A percentile compares a stretch with the other conserved stretches of the same genome.
Conservation (phyloP, 2,329 filamentous ascomycete species). For the Setomelanomma holmii region DNA sequence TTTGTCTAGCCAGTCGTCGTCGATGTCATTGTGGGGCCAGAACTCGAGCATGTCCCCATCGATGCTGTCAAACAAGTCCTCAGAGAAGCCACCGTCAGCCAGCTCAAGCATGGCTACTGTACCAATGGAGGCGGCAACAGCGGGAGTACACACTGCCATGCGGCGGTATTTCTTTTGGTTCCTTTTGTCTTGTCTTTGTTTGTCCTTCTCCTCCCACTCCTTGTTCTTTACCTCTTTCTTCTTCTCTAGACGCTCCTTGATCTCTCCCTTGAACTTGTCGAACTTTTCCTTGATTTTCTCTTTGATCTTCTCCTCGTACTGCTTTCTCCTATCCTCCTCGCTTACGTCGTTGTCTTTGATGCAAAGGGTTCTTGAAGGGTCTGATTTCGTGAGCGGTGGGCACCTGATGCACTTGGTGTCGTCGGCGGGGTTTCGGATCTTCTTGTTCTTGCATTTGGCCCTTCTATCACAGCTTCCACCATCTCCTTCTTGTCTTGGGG, state of each 20-base stretch:
- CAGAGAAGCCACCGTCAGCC: constrained; percentile 13
- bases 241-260: constrained; percentile 8
- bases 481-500: constrained; percentile 1
- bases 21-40: constrained; percentile 11
- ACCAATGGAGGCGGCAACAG: constrained; percentile 11
- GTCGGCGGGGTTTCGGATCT: constrained; percentile 9
- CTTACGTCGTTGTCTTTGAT: constrained; percentile 11
- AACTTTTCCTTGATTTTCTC: constrained; percentile 10
- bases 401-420: constrained; percentile 11
- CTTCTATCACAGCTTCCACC: constrained; percentile 9
- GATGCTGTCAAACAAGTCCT: constrained; percentile 14
- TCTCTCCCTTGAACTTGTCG: constrained; percentile 9
- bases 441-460: constrained; percentile 13
- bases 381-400: constrained; percentile 12
- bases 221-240: constrained; percentile 6
- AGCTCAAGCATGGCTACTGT: constrained; percentile 13
- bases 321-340: constrained; percentile 11
- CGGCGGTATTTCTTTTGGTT: constrained; percentile 12
- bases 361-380: constrained; percentile 8
- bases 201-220: constrained; percentile 14
- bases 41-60: constrained; percentile 10
- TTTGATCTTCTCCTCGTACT: constrained; percentile 8
- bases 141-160: constrained; percentile 11
- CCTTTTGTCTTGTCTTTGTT: constrained; percentile 4
- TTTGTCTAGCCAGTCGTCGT: constrained; percentile 10